Evolutionary conservation across 306 rosid genomes (phyloP).

Genomic region (Lathyrus sativus): DNA sequence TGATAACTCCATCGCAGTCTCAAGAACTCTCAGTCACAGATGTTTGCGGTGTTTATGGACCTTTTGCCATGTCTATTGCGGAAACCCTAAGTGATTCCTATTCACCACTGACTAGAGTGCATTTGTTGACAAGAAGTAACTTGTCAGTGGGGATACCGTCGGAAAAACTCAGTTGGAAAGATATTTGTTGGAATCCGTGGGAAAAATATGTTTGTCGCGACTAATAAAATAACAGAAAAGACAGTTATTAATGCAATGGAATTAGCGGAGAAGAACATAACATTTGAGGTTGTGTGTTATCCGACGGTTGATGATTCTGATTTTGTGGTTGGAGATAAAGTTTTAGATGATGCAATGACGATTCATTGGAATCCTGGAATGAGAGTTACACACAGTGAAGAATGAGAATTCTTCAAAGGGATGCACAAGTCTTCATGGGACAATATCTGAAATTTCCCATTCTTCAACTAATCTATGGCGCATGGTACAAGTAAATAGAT

Average conservation of each 20-base stretch:
- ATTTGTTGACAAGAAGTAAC: constrained; percentile 66
- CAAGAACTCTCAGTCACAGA: constrained; percentile 61
- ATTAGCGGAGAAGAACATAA: constrained; percentile 47
- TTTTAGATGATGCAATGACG: neutral
- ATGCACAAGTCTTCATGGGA: too few species aligned
- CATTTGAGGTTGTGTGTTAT: constrained; percentile 68
- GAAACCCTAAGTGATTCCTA: constrained; percentile 65
- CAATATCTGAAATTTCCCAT: too few species aligned
- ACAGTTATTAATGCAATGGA: constrained; percentile 55
- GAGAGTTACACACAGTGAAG: too few species aligned
- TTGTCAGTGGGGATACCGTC: constrained; percentile 63
- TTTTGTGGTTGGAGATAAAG: constrained; percentile 63
- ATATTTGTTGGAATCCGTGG: constrained; percentile 67
- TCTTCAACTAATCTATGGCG: too few species aligned
- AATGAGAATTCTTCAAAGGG: too few species aligned
- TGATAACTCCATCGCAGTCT: constrained; percentile 46
- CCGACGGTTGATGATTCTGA: constrained; percentile 40
- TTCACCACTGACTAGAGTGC: constrained; percentile 79
- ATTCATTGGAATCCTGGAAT: too few species aligned
- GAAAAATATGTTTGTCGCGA: neutral
- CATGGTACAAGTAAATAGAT: too few species aligned
- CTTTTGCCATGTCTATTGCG: constrained; percentile 65
- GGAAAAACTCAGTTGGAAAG: constrained; percentile 37
- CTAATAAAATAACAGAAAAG: neutral
- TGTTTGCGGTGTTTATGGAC: constrained; percentile 59